phyloP scores from a whole-genome alignment of 768 basidiomycete genomes.

The Baorangia bicolor region DNA sequence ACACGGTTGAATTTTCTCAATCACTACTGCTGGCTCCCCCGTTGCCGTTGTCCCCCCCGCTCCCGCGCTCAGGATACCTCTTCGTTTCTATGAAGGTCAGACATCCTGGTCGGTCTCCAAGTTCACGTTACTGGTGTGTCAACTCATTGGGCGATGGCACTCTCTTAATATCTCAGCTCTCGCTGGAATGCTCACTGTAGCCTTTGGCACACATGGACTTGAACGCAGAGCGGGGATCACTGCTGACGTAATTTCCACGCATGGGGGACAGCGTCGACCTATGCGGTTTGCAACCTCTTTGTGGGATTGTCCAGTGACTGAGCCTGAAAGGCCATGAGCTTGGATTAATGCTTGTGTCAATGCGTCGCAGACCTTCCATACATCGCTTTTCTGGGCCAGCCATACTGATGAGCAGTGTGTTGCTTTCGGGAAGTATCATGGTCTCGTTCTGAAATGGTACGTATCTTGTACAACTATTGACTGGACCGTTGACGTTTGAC shows the following conservation, averaged over 20 bases:
- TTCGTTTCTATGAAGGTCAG: conserved; percentile 42
- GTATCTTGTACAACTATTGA: conserved; percentile 2
- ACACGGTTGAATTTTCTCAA: conserved; percentile 8
- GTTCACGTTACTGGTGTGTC: background rate
- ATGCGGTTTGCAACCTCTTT: conserved; percentile 48
- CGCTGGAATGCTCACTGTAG: conserved; percentile 56
- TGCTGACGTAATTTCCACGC: conserved; percentile 50
- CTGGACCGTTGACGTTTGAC: conserved; percentile 1
- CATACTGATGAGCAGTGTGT: conserved; percentile 50
- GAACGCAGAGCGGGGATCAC: conserved; percentile 47
- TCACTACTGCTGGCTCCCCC: conserved; percentile 23
- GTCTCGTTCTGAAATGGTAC: conserved; percentile 51
- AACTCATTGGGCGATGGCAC: background rate
- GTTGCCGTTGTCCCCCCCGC: conserved; percentile 31
- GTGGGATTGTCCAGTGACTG: conserved; percentile 5
- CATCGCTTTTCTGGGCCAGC: conserved; percentile 70
- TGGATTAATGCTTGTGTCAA: conserved; percentile 57
- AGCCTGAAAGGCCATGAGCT: conserved; percentile 51
- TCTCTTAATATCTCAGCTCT: conserved; percentile 32
- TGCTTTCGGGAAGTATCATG: conserved; percentile 68
- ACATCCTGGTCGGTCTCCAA: conserved; percentile 37
- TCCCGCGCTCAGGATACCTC: conserved; percentile 10
- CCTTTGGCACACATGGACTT: conserved; percentile 69
- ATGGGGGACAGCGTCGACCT: conserved; percentile 64
- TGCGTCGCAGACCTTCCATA: conserved; percentile 57